Evolutionary conservation across 768 basidiomycete genomes (phyloP).

Genomic region (Ephemerocybe angulata): DNA sequence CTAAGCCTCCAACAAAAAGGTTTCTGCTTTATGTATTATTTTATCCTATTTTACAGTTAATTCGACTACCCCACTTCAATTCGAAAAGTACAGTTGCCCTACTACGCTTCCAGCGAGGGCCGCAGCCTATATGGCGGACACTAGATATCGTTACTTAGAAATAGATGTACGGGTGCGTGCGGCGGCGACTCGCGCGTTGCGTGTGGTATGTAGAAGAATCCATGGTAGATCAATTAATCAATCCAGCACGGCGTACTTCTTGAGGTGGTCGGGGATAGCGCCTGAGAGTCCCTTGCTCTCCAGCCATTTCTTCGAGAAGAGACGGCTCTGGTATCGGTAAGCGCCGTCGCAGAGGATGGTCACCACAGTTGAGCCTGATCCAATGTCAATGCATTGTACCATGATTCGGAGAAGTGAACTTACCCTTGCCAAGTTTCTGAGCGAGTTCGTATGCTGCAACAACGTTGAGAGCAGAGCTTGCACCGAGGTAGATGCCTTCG

Average conservation of each 20-base stretch:
- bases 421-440: conserved; percentile 78
- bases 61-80: conserved; percentile 4
- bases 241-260: conserved; percentile 87
- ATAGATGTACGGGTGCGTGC: background rate
- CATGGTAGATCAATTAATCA: conserved; percentile 27
- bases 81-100: background rate
- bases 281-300: conserved; percentile 70
- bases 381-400: background rate
- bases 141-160: no score
- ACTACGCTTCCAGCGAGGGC: background rate
- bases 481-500: conserved; percentile 93
- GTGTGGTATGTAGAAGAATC: background rate
- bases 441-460: conserved; percentile 91
- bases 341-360: conserved; percentile 95
- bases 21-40: conserved; percentile 2
- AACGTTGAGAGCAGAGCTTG: conserved; percentile 91
- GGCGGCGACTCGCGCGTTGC: no score
- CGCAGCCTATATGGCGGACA: no score
- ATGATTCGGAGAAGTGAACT: conserved; percentile 2
- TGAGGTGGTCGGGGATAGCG: conserved; percentile 78
- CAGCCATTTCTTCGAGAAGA: conserved; percentile 95
- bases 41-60: conserved; percentile 7
- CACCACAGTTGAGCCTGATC: conserved; percentile 71
- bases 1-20: background rate
- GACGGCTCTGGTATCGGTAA: conserved; percentile 92